Evolutionary conservation across 2,329 filamentous ascomycete genomes (phyloP).

Genomic region (Colletotrichum eremochloae): DNA sequence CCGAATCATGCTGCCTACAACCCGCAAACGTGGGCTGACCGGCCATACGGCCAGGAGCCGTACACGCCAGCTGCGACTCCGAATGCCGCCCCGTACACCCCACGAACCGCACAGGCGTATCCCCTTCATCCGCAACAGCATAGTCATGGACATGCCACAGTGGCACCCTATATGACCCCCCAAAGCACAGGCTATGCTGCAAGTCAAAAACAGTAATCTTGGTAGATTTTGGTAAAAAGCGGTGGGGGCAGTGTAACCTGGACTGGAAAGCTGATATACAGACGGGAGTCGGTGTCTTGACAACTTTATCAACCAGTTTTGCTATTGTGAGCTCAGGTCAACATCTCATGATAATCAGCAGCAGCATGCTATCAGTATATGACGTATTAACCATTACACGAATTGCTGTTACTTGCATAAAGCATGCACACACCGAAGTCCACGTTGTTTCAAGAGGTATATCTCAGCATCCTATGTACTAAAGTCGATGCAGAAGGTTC

Average conservation of each 20-base stretch:
- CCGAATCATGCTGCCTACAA: not conserved
- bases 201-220: not conserved
- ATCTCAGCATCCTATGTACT: rapidly evolving
- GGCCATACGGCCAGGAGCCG: slow-evolving; percentile 3
- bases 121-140: not conserved
- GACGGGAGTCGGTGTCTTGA: no score
- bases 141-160: not conserved
- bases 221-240: not conserved
- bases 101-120: not conserved
- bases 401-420: no score
- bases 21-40: not conserved
- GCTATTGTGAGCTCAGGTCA: no score
- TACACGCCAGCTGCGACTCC: slow-evolving; percentile 23
- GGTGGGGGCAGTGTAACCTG: no score
- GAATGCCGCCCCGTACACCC: not conserved
- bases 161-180: no score
- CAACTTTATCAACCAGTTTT: no score
- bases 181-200: not conserved
- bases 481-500: no score
- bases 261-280: no score
- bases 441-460: not conserved
- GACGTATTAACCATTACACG: no score
- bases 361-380: no score
- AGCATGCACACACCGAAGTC: not conserved
- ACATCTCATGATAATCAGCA: no score